Percentiles rank a stretch among this genome's conserved stretches.
phyloP scores from a whole-genome alignment of 2,329 filamentous ascomycete species.

The Trichoderma oligosporum region DNA sequence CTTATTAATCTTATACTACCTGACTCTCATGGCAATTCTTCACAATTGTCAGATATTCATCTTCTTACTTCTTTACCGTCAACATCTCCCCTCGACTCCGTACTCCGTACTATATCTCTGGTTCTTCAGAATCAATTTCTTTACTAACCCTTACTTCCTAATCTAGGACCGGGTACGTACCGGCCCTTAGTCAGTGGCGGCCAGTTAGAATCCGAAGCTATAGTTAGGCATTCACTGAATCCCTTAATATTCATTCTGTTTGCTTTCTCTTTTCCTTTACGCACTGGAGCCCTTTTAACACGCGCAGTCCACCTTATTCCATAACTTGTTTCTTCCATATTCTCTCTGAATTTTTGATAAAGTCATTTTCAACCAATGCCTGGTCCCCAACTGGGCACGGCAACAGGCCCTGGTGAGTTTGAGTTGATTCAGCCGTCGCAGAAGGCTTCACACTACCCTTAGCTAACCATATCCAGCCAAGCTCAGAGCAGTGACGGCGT shows the following conservation, averaged over 20 bases:
- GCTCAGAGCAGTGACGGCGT: constrained; percentile 60
- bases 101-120: too few species aligned
- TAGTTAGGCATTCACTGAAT: neutral
- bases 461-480: constrained; percentile 50
- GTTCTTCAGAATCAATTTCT: neutral
- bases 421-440: constrained; percentile 25
- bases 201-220: constrained; percentile 4
- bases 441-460: neutral
- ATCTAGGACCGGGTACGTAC: neutral
- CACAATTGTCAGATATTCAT: neutral
- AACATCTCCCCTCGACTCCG: neutral
- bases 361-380: constrained; percentile 24
- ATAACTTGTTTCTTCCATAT: neutral
- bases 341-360: neutral
- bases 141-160: neutral
- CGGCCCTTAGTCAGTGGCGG: neutral
- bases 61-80: neutral
- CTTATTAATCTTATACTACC: neutral
- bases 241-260: neutral
- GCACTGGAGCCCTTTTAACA: neutral
- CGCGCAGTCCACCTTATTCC: neutral
- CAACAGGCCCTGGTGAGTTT: constrained; percentile 44
- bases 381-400: constrained; percentile 28
- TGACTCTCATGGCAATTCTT: constrained; percentile 2
- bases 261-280: neutral